Evolutionary conservation across 2,329 filamentous ascomycete species (phyloP).

Genomic region (Ceratocystis papillata): DNA sequence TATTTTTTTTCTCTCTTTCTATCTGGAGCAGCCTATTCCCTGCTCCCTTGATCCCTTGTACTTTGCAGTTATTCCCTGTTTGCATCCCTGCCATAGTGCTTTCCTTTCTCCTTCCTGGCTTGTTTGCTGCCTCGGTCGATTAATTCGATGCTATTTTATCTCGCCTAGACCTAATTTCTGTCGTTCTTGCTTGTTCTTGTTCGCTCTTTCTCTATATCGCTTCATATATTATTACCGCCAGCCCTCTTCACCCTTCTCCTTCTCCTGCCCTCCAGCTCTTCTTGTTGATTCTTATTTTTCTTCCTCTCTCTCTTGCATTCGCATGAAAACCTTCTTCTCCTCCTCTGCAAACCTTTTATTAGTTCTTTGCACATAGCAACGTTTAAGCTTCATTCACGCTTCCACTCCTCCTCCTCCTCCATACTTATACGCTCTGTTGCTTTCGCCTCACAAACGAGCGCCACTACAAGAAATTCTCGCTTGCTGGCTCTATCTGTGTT

Average conservation of each 20-base stretch:
- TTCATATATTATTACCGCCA: slow-evolving; percentile 9
- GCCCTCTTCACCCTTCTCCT: not conserved
- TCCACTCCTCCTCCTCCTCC: not conserved
- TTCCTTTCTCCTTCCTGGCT: not conserved
- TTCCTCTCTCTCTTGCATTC: not conserved
- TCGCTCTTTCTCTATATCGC: slow-evolving; percentile 10
- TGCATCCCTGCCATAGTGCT: slow-evolving; percentile 2
- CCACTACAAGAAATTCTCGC: slow-evolving; percentile 3
- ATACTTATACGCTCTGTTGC: slow-evolving; percentile 5
- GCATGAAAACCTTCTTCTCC: not conserved
- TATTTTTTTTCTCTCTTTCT: no score
- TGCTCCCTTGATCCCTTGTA: not conserved
- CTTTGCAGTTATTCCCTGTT: slow-evolving; percentile 1
- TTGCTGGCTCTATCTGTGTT: not conserved
- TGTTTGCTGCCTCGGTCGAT: not conserved
- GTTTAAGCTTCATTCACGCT: not conserved
- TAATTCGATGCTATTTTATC: not conserved
- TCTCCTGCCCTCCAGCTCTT: not conserved
- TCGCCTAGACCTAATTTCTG: not conserved
- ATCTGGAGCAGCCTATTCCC: not conserved
- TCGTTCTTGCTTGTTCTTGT: not conserved
- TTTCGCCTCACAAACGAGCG: slow-evolving; percentile 3
- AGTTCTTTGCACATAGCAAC: slow-evolving; percentile 1
- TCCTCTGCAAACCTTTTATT: not conserved
- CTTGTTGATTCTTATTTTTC: not conserved